Base-by-base conservation (phyloP, 495 filamentous ascomycete genomes). In the Aspergillus sparsus region DNA sequence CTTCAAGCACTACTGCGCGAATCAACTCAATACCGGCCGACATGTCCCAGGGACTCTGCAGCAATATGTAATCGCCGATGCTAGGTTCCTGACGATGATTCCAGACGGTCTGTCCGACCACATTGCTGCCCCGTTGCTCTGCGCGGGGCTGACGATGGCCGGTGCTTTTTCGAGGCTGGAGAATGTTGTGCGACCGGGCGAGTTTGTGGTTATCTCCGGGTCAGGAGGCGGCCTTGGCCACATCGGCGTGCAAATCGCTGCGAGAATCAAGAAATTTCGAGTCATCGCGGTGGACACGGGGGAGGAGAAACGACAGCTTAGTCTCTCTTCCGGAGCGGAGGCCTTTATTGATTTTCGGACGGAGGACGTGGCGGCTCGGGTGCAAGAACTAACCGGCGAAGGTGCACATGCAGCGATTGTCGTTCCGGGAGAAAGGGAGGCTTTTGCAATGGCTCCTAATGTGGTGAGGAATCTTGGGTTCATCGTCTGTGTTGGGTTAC, bases 31-130 rank as follows among this genome's bases (percentile, higher is more conserved):
- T 42, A 72, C 69, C 4, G 66, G 72, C 16, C 68, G 68, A 5
- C 63, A 70, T 52, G 67, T 71, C 4, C 74, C 74, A 0, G 75
- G 75, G 0, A 76, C 74, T n/a, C 56, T 77, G 15, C 74, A 77
- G 60, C 66, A 77, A 34, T 76, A 77, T 36, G 69, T 63, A 2
- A 31, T 75, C 16, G 65, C 68, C 0, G 71, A 72, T 53, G 68
- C 68, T 4, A 47, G 68, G 9, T 75, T 72, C 36, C 44, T 70
- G 15, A 71, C 69, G 0, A 18, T 15, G 15, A 71, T 76, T 49
- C 73, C 72, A 12, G 65, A 71, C 0, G 64, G 55, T 0, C 56
- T 77, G 0, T 2, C 46, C 0, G 66, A 69, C 55, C 68, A 72
- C 34, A 53, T 69, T 34, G 74, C 70, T 4, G 74, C 68, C 3